phyloP scores from a whole-genome alignment of 2,329 filamentous ascomycete species.

The Xylaria sp. region DNA sequence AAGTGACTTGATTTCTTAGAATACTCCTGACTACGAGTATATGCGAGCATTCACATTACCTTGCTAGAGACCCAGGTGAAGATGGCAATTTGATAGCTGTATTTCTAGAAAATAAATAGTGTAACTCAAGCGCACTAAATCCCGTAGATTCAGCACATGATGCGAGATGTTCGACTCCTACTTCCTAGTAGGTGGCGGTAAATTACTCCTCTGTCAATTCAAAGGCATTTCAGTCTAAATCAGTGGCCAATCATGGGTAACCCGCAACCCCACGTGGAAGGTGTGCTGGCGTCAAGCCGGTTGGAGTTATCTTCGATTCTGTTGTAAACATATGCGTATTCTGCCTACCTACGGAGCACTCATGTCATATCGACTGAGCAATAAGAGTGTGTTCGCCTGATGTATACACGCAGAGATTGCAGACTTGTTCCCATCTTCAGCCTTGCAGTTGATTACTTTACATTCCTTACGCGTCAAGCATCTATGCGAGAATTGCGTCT shows the following conservation, averaged over 20 bases:
- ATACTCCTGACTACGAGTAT: constrained; percentile 14
- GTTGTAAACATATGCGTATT: background rate
- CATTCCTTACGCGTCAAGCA: background rate
- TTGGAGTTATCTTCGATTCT: background rate
- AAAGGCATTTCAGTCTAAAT: background rate
- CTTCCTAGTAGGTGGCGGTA: background rate
- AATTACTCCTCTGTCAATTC: background rate
- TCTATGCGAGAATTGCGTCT: constrained; percentile 33
- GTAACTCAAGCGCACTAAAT: background rate
- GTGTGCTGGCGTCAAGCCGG: background rate
- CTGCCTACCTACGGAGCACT: too few relatives aligned
- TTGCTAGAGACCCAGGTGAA: constrained; percentile 6
- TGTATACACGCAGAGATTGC: constrained; percentile 1
- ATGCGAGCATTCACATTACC: constrained; percentile 12
- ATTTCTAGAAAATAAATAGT: constrained; percentile 6
- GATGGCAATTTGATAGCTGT: constrained; percentile 1
- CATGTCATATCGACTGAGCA: background rate
- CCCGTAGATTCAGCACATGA: background rate
- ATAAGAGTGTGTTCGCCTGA: background rate
- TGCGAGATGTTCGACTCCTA: background rate
- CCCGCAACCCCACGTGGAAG: constrained; percentile 31
- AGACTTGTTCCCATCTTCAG: constrained; percentile 1
- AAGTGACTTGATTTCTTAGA: constrained; percentile 21
- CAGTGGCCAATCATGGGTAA: constrained; percentile 25
- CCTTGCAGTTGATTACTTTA: constrained; percentile 19